Conservation (phyloP, 164 flowering plant species). For the Aristolochia californica region DNA sequence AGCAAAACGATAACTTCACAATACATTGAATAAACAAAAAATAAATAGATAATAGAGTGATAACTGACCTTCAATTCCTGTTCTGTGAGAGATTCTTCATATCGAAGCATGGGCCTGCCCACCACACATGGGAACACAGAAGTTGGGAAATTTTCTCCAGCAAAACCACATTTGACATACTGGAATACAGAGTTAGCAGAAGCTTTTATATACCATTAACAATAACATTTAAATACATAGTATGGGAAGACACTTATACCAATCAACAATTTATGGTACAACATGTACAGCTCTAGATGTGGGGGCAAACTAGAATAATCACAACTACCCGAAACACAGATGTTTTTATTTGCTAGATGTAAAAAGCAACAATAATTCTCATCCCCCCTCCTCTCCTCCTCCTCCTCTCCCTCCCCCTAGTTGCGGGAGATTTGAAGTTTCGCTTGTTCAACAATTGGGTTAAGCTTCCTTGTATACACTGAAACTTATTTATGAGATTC, state of each 20-base stretch:
- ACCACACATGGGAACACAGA: constrained; percentile 96
- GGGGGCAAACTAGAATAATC: neutral
- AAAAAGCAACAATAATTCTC: too few species aligned
- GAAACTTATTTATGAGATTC: too few species aligned
- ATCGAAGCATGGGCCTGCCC: constrained; percentile 88
- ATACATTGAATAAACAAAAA: too few species aligned
- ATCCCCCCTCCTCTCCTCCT: too few species aligned
- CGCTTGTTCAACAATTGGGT: too few species aligned
- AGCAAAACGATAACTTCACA: too few species aligned
- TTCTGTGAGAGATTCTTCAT: constrained; percentile 84
- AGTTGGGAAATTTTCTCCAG: constrained; percentile 95
- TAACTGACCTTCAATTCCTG: constrained; percentile 68
- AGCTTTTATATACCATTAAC: neutral
- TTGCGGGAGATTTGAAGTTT: too few species aligned
- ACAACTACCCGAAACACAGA: neutral
- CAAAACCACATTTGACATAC: constrained; percentile 99
- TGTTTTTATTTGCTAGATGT: too few species aligned
- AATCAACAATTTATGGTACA: neutral
- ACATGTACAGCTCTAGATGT: neutral
- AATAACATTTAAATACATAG: neutral
- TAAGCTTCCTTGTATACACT: too few species aligned
- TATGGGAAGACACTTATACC: neutral
- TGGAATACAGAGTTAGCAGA: constrained; percentile 25
- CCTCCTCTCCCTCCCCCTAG: too few species aligned
- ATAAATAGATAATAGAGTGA: neutral